A percentile compares a stretch with the other conserved stretches of the same genome.
These are phyloP conservation scores for Cutaneotrichosporon daszewskae DNA, from an alignment of 1,284 basidiomycete species.

Conservation along the genomic window DNA sequence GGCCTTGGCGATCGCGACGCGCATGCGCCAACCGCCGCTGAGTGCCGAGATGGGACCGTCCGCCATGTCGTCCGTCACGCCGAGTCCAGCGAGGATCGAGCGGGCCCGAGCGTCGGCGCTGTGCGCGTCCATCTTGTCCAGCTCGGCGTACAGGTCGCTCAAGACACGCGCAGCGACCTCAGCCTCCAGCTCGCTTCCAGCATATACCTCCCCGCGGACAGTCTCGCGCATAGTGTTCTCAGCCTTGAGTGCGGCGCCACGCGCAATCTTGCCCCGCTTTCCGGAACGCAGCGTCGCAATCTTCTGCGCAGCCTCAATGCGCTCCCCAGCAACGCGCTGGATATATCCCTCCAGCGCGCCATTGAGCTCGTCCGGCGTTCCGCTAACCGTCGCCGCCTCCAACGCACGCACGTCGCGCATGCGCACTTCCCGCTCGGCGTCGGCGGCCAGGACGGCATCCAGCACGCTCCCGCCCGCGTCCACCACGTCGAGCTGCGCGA, in stretches of 20 bases:
- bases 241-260: constrained; percentile 14
- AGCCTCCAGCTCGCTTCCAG: background rate
- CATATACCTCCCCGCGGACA: constrained; percentile 8
- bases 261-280: constrained; percentile 17
- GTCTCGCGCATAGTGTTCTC: constrained; percentile 10
- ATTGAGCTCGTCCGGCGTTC: background rate
- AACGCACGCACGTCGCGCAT: constrained; percentile 4
- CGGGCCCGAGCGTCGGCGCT: constrained; percentile 57
- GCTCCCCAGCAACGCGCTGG: constrained; percentile 5
- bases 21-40: constrained; percentile 66
- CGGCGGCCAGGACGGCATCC: constrained; percentile 1
- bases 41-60: constrained; percentile 52
- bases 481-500: constrained; percentile 86
- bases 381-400: constrained; percentile 6
- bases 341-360: constrained; percentile 7
- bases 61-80: constrained; percentile 56
- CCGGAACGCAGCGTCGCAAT: constrained; percentile 14
- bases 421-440: constrained; percentile 10
- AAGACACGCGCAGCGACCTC: constrained; percentile 52
- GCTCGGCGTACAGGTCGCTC: constrained; percentile 54
- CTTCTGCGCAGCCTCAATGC: constrained; percentile 13
- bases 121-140: constrained; percentile 42
- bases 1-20: constrained; percentile 52
- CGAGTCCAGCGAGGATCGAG: constrained; percentile 55
- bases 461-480: constrained; percentile 52